Percentiles rank a stretch among this genome's conserved stretches.
These are phyloP conservation scores for Chaetomiaceae sp. DNA, from an alignment of 2,329 filamentous ascomycete species.

Conservation along the genomic window DNA sequence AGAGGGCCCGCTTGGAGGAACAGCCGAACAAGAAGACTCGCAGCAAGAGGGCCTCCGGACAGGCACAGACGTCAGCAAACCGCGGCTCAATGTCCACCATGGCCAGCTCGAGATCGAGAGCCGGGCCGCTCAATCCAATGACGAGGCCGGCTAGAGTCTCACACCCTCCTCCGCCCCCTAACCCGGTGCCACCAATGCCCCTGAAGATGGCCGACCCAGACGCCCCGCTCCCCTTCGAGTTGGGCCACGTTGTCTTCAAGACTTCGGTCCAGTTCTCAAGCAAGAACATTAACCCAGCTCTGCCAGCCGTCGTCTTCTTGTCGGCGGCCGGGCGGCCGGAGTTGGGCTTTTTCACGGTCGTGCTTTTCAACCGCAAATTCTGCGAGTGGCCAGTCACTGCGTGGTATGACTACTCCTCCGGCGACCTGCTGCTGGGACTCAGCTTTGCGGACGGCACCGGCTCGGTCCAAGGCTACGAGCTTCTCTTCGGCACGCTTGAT, in stretches of 20 bases:
- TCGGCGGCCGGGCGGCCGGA: slow-evolving; percentile 1
- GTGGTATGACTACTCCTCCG: slow-evolving; percentile 11
- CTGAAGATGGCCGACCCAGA: background rate
- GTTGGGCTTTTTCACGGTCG: slow-evolving; percentile 8
- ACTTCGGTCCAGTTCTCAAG: background rate
- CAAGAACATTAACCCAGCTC: background rate
- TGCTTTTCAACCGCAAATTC: background rate
- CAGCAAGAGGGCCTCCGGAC: background rate
- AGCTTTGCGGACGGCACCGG: background rate
- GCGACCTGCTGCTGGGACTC: background rate
- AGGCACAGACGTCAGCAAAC: background rate
- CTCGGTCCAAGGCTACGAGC: slow-evolving; percentile 2
- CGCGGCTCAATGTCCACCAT: background rate
- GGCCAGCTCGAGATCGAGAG: background rate
- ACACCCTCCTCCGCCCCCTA: background rate
- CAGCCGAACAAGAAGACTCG: background rate
- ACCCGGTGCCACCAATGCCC: background rate
- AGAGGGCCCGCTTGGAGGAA: background rate
- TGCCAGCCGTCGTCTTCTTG: slow-evolving; percentile 6
- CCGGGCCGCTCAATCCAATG: background rate
- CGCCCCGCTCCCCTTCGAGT: background rate
- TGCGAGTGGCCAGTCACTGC: slow-evolving; percentile 11
- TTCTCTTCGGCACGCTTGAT: background rate
- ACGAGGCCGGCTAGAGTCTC: background rate
- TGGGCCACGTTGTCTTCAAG: background rate